These are phyloP conservation scores for Pichia deserticola DNA, from an alignment of 805 yeast species.

Conservation along the genomic window DNA sequence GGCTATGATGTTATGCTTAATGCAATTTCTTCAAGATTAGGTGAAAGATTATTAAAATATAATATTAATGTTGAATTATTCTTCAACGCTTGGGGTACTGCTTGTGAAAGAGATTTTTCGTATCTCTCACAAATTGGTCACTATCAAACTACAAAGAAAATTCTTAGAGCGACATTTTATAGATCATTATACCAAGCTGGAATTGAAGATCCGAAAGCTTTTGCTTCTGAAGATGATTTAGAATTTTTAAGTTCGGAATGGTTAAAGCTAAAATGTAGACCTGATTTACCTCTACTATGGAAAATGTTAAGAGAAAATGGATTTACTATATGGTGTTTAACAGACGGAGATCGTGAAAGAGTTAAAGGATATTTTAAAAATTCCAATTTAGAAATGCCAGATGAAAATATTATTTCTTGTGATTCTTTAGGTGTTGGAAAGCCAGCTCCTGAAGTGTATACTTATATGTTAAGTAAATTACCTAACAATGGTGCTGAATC, in stretches of 20 bases:
- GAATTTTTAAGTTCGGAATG: slow-evolving; percentile 19
- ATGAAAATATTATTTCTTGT: slow-evolving; percentile 23
- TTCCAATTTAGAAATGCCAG: slow-evolving; percentile 23
- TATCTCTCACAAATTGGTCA: slow-evolving; percentile 21
- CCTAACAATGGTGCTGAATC: slow-evolving; percentile 22
- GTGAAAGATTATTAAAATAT: slow-evolving; percentile 15
- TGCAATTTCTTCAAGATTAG: slow-evolving; percentile 18
- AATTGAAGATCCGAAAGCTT: slow-evolving; percentile 19
- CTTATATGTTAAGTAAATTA: slow-evolving; percentile 19
- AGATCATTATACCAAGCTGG: slow-evolving; percentile 23
- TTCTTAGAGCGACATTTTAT: slow-evolving; percentile 21
- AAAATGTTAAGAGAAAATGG: slow-evolving; percentile 22
- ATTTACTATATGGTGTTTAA: slow-evolving; percentile 26
- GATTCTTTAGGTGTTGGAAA: slow-evolving; percentile 25
- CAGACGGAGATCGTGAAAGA: slow-evolving; percentile 23
- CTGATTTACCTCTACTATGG: slow-evolving; percentile 22
- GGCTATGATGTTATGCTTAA: slow-evolving; percentile 19
- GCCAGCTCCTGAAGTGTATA: slow-evolving; percentile 23
- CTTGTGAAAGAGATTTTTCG: slow-evolving; percentile 74
- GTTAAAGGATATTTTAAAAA: slow-evolving; percentile 22
- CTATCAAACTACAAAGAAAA: slow-evolving; percentile 20
- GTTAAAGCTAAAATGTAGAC: slow-evolving; percentile 21
- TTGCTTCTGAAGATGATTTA: slow-evolving; percentile 24
- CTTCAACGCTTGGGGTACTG: slow-evolving; percentile 11
- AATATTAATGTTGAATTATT: slow-evolving; percentile 14